These are phyloP conservation scores for Phalaenopsis aphrodite DNA, from an alignment of 106 monocot genomes.

Conservation along the genomic window DNA sequence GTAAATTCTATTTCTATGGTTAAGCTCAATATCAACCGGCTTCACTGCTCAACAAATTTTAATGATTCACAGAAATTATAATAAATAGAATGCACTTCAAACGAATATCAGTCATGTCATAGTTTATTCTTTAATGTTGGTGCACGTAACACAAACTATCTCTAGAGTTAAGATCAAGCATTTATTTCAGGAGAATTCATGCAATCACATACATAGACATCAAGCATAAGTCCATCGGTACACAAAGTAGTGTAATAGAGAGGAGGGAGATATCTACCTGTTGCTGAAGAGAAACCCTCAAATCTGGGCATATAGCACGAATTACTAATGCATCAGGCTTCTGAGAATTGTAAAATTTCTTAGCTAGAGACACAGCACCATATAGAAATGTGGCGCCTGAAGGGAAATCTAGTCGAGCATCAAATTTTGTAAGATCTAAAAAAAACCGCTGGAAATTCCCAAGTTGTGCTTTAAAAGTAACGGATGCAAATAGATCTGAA, in stretches of 20 bases:
- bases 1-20: not conserved
- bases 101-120: not conserved
- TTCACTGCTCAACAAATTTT: not conserved
- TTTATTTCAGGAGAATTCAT: not conserved
- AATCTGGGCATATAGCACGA: slow-evolving; percentile 52
- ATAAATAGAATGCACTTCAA: not conserved
- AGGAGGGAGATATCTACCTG: slow-evolving; percentile 41
- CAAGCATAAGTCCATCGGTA: not conserved
- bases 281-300: slow-evolving; percentile 79
- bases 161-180: not conserved
- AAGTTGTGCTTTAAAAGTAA: slow-evolving; percentile 54
- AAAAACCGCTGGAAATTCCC: slow-evolving; percentile 87
- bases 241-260: not conserved
- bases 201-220: not conserved
- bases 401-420: slow-evolving; percentile 56
- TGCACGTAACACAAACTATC: not conserved
- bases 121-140: not conserved
- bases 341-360: slow-evolving; percentile 39
- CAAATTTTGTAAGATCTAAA: slow-evolving; percentile 74
- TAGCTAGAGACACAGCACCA: slow-evolving; percentile 40
- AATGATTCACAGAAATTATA: not conserved
- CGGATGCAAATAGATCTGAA: slow-evolving; percentile 61
- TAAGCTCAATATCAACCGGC: not conserved
- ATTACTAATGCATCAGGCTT: slow-evolving; percentile 30
- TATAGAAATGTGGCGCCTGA: slow-evolving; percentile 49